Percentiles rank a stretch among this genome's conserved stretches.
Evolutionary conservation across 2,329 filamentous ascomycete species (phyloP).

Genomic region (Clonostachys sp.): DNA sequence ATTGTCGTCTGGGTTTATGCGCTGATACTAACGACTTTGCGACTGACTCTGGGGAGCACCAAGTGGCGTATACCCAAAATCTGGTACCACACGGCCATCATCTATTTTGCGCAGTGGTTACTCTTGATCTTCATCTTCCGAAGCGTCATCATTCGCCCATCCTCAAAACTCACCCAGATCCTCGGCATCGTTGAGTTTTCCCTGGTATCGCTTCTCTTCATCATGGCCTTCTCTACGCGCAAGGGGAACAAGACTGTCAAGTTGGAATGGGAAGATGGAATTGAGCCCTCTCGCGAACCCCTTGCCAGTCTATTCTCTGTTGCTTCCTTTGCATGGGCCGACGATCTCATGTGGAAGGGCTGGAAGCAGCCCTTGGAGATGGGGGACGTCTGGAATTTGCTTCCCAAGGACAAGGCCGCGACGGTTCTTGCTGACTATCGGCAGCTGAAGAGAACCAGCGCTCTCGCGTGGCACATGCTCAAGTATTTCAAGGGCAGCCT

Average conservation of each 20-base stretch:
- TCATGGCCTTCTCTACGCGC: constrained; percentile 74
- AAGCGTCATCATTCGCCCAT: constrained; percentile 75
- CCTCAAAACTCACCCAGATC: constrained; percentile 54
- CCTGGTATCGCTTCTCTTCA: constrained; percentile 68
- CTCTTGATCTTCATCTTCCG: constrained; percentile 75
- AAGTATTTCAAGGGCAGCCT: constrained; percentile 79
- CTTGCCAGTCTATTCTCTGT: constrained; percentile 85
- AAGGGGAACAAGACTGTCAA: constrained; percentile 89
- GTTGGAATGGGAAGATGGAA: constrained; percentile 81
- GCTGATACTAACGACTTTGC: constrained; percentile 65
- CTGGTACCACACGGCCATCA: constrained; percentile 87
- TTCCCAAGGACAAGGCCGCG: constrained; percentile 83
- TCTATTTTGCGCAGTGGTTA: constrained; percentile 82
- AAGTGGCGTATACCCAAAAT: constrained; percentile 66
- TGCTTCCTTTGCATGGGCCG: constrained; percentile 86
- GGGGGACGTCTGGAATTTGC: constrained; percentile 84
- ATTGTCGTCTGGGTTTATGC: constrained; percentile 79
- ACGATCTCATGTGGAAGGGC: constrained; percentile 82
- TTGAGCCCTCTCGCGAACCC: constrained; percentile 84
- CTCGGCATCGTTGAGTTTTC: constrained; percentile 71
- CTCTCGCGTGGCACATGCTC: constrained; percentile 74
- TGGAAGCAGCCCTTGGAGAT: constrained; percentile 83
- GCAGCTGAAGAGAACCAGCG: constrained; percentile 75
- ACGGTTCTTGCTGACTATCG: constrained; percentile 78
- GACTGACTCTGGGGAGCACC: constrained; percentile 62